Evolutionary conservation across 495 filamentous ascomycete species (phyloP).

Genomic region (Penicillium paradoxum): DNA sequence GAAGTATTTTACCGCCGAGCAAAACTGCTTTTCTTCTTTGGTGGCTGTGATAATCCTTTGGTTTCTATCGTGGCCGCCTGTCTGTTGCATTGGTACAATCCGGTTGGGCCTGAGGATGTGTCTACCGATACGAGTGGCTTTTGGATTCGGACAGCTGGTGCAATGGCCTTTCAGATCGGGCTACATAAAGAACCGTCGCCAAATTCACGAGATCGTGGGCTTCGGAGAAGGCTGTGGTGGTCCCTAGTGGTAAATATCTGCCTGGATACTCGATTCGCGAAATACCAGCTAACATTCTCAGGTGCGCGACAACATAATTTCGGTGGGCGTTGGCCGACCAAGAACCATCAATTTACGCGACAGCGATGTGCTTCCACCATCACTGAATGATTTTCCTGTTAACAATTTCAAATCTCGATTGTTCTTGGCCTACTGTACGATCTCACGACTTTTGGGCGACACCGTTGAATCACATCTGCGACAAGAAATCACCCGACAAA

Average conservation of each 20-base stretch:
- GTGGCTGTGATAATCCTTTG: slow-evolving; percentile 22
- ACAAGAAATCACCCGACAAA: slow-evolving; percentile 23
- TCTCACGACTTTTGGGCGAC: slow-evolving; percentile 24
- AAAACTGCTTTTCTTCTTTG: slow-evolving; percentile 28
- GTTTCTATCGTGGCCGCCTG: slow-evolving; percentile 30
- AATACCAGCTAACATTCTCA: background rate
- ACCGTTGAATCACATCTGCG: slow-evolving; percentile 26
- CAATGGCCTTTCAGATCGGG: slow-evolving; percentile 30
- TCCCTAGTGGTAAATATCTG: slow-evolving; percentile 23
- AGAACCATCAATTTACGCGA: slow-evolving; percentile 27
- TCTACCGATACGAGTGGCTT: slow-evolving; percentile 30
- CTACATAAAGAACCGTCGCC: slow-evolving; percentile 25
- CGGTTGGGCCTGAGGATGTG: slow-evolving; percentile 27
- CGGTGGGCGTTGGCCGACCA: slow-evolving; percentile 26
- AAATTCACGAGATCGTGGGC: slow-evolving; percentile 21
- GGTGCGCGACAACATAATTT: slow-evolving; percentile 31
- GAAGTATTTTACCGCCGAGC: slow-evolving; percentile 28
- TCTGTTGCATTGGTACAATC: slow-evolving; percentile 29
- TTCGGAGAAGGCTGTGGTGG: slow-evolving; percentile 28
- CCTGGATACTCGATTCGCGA: no score
- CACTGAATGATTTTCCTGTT: slow-evolving; percentile 23
- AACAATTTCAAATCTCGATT: slow-evolving; percentile 23
- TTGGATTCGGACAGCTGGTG: slow-evolving; percentile 28
- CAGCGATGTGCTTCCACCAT: slow-evolving; percentile 29
- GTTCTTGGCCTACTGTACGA: slow-evolving; percentile 26